Conservation (phyloP, 1,284 basidiomycete genomes). For the Cryptococcus wingfieldii region DNA sequence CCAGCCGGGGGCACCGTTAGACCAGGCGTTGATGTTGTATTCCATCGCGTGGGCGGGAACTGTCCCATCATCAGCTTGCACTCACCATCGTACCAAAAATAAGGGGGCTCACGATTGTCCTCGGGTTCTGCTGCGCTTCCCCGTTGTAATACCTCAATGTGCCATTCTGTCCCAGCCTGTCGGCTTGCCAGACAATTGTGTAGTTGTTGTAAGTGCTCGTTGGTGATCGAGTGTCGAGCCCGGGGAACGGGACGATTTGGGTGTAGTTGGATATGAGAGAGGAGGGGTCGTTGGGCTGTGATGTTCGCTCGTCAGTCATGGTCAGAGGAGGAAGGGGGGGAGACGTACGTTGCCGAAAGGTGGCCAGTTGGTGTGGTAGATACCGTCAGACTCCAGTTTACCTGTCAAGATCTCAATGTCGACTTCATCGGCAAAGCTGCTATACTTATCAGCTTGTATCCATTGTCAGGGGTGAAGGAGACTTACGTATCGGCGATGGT, state of each 20-base stretch:
- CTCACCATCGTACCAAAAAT: background rate
- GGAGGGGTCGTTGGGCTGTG: constrained; percentile 5
- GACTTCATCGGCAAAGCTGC: constrained; percentile 4
- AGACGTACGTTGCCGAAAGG: constrained; percentile 11
- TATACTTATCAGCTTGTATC: background rate
- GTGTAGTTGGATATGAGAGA: constrained; percentile 2
- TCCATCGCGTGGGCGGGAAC: constrained; percentile 4
- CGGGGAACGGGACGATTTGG: background rate
- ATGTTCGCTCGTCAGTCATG: background rate
- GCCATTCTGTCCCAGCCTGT: background rate
- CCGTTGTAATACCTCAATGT: background rate
- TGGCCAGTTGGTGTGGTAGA: constrained; percentile 3
- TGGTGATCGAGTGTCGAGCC: constrained; percentile 1
- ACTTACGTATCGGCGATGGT: constrained; percentile 3
- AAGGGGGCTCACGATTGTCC: too few relatives aligned
- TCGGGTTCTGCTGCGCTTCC: background rate
- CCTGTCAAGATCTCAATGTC: constrained; percentile 17
- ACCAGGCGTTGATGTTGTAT: constrained; percentile 2
- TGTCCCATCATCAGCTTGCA: background rate
- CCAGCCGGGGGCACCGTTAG: constrained; percentile 8
- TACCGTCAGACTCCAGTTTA: background rate
- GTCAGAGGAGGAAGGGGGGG: background rate
- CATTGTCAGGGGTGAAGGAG: too few relatives aligned
- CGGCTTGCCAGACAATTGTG: constrained; percentile 10
- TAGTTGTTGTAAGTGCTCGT: constrained; percentile 12